These are phyloP conservation scores for Caryopteris hybrid DNA, from an alignment of 305 asterid genomes.

Conservation along the genomic window DNA sequence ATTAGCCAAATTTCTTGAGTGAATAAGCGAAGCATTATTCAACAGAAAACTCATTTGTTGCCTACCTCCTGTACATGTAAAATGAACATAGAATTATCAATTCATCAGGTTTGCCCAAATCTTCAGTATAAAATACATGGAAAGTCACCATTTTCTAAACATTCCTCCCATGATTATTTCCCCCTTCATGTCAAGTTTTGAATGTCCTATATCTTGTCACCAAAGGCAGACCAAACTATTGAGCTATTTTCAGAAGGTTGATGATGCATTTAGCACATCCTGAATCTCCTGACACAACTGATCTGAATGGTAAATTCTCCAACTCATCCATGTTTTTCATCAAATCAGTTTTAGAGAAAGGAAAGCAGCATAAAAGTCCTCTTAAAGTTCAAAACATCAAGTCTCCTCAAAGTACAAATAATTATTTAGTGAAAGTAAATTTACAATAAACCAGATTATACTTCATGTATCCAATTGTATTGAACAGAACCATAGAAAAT, in stretches of 20 bases:
- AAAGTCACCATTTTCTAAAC: slow-evolving; percentile 1
- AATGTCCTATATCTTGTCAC: neutral
- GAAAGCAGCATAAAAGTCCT: neutral
- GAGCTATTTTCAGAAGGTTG: too few species aligned
- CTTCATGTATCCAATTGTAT: neutral
- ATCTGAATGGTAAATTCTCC: neutral
- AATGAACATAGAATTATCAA: slow-evolving; percentile 1
- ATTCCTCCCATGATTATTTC: neutral
- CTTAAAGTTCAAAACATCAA: slow-evolving; percentile 1
- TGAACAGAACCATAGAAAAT: neutral
- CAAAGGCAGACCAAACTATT: neutral
- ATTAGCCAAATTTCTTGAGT: slow-evolving; percentile 35
- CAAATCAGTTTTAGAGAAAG: neutral
- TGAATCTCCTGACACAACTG: neutral
- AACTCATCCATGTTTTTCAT: neutral
- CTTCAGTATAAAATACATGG: neutral
- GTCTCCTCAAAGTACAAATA: neutral
- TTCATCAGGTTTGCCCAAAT: neutral
- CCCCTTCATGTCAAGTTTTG: neutral
- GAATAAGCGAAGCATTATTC: slow-evolving; percentile 37
- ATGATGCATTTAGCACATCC: neutral
- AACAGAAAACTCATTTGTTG: slow-evolving; percentile 49
- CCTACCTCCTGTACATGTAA: slow-evolving; percentile 46
- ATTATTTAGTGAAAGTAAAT: neutral
- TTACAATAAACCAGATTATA: neutral